Evolutionary conservation across 2,329 filamentous ascomycete genomes (phyloP).

Genomic region (Zymoseptoria passerinii): DNA sequence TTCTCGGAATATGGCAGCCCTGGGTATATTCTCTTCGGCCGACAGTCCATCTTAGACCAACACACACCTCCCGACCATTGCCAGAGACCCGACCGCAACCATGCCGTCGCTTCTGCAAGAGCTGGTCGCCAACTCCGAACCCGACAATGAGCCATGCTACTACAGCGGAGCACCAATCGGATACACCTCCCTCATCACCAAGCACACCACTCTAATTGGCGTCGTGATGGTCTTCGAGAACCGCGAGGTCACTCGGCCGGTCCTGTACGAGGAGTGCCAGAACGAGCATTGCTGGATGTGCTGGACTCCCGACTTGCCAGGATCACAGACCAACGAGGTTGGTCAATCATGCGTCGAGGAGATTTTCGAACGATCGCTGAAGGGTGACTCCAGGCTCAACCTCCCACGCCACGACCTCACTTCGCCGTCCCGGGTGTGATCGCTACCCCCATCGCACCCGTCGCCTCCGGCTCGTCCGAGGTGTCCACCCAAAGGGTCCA

Average conservation of each 20-base stretch:
- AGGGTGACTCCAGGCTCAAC: too few species aligned
- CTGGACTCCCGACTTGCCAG: too few species aligned
- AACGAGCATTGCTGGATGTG: not conserved
- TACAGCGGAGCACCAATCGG: slow-evolving; percentile 8
- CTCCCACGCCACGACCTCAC: too few species aligned
- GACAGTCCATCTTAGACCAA: not conserved
- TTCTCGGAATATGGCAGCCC: too few species aligned
- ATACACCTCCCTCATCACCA: slow-evolving; percentile 1
- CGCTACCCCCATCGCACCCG: too few species aligned
- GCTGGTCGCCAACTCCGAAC: not conserved
- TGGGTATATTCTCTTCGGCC: not conserved
- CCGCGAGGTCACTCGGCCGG: not conserved
- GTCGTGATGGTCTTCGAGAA: not conserved
- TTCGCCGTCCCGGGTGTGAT: too few species aligned
- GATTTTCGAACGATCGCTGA: too few species aligned
- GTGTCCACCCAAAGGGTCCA: too few species aligned
- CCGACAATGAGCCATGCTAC: not conserved
- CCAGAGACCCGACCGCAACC: not conserved
- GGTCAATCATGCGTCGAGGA: too few species aligned
- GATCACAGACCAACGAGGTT: too few species aligned
- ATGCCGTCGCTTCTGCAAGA: not conserved
- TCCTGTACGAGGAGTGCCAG: not conserved
- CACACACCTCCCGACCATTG: not conserved
- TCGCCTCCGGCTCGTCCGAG: too few species aligned
- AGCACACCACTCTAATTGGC: not conserved